Base-by-base conservation (phyloP, 192 early-diverging fungal genomes). In the Chytriomyces confervae region DNA sequence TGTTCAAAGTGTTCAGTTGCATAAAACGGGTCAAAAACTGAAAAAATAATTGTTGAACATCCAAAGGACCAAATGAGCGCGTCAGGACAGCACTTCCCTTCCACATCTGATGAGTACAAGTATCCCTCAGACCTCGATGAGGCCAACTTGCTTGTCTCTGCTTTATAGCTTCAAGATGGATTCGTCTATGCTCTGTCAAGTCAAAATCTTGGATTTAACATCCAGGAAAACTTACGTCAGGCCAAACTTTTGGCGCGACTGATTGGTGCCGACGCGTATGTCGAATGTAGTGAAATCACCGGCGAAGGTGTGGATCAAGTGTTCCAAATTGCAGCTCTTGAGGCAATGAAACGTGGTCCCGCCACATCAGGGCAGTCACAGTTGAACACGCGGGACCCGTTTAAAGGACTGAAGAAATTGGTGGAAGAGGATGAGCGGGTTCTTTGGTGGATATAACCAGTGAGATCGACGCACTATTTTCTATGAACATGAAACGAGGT, bases 281-380 rank as follows among this genome's bases (percentile, higher is more conserved):
- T 96, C 57, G 95, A 98, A 86, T 98, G 96, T 82, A 94, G 93
- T 66, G 95, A 95, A 70, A 91, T 90, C 82, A 89, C 89, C 68
- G 89, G 88, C 53, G 79, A 90, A 49, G 95, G 95, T 80, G 94
- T 98, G 47, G 84, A 84, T 66, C 93, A 95, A 75, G 92, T 95
- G 11, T 96, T 97, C 85, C 92, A 93, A 81, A 82, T 89, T 53
- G 94, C 95, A 6, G 94, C 96, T 9, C 89, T 94, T 46, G 95
- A 93, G 11, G 91, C 95, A 18, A 82, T 96, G 11, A 57, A n/a
- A n/a, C 11, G n/a, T 57, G 51, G 51, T 16, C 0, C n/a, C n/a
- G 51, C 51, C n/a, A 10, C 51, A 10, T 16, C 11, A 57, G 10
- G n/a, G 11, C 24, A 27, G 24, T 27, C 24, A 27, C 0, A 27